Base-by-base conservation (phyloP, 176 grass and related monocot species). In the Eragrostis curvula region DNA sequence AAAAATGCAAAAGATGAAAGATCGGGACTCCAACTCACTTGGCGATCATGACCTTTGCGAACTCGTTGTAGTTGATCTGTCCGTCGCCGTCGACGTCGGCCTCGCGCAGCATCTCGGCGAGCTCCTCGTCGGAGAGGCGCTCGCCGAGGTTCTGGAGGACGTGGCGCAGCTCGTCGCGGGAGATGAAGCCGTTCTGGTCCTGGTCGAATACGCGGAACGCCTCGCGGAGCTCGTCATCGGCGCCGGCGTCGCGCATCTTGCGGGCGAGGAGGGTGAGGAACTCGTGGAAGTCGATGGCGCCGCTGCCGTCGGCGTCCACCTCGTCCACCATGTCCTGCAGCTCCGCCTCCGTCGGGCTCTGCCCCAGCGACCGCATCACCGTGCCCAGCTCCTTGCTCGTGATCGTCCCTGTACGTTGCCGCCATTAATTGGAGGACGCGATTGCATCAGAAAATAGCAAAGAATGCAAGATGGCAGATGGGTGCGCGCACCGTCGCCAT, bases 11-110 rank as follows among this genome's bases (percentile, higher is more conserved):
- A n/a, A n/a, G n/a, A n/a, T n/a, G n/a, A n/a, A n/a, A n/a, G n/a
- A n/a, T n/a, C n/a, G n/a, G n/a, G n/a, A n/a, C n/a, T n/a, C n/a
- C n/a, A n/a, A n/a, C 91, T 84, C 41, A 94, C 94, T 94, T 97
- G 79, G 91, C 79, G 59, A 94, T 81, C 94, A 97, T 97, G 85
- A 97, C 75, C 85, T 90, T 97, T 10, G 85, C 85, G 72, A 97
- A 97, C 85, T 97, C 91, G 42, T 71, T 68, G 57, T 97, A 94
- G 85, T 89, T 92, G 90, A 97, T 97, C 83, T 90, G 92, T 0
- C 92, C 92, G 12, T 97, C 91, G 17, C 85, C 89, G 55, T 97
- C 92, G 23, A 36, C 67, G 76, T 97, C 89, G 3, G 92, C 92
- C 78, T 97, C 92, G 29, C 59, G 75, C 27, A 94, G 81, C 92